Evolutionary conservation across 345 rosid species (phyloP).

Genomic region (Citrus hindsii): DNA sequence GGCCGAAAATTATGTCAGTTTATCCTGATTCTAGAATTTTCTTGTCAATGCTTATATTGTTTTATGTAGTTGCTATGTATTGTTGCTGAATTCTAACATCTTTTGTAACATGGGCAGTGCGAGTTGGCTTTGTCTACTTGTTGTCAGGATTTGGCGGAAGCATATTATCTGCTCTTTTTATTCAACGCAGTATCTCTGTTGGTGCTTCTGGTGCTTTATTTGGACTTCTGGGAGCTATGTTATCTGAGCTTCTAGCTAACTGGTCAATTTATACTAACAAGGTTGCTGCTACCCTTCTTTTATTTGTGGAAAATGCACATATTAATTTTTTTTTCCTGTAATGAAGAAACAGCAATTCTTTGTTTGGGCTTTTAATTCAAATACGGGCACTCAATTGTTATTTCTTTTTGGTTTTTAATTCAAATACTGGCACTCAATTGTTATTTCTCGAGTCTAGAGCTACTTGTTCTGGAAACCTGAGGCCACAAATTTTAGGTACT

Average conservation of each 20-base stretch:
- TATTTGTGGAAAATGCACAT: neutral
- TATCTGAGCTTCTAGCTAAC: conserved; percentile 91
- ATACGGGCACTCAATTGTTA: neutral
- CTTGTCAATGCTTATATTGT: neutral
- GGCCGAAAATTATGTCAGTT: neutral
- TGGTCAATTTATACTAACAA: conserved; percentile 93
- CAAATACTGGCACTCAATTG: neutral
- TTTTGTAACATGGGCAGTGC: conserved; percentile 38
- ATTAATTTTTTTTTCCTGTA: neutral
- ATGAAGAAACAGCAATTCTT: neutral
- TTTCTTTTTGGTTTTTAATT: neutral
- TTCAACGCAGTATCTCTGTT: conserved; percentile 67
- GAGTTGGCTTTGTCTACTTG: conserved; percentile 72
- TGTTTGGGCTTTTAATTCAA: neutral
- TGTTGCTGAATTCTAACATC: neutral
- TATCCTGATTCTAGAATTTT: neutral
- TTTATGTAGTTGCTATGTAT: neutral
- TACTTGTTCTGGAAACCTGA: neutral
- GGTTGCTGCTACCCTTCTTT: conserved; percentile 34
- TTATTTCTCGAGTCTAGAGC: neutral
- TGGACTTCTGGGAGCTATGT: conserved; percentile 95
- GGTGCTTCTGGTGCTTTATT: conserved; percentile 99
- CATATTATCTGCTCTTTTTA: conserved; percentile 69
- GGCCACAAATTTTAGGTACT: neutral
- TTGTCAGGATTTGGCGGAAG: conserved; percentile 88